Evolutionary conservation across 257 asterid species (phyloP), one percentile per base, ranked within the genome.

Genomic region (Jacaranda mimosifolia): DNA sequence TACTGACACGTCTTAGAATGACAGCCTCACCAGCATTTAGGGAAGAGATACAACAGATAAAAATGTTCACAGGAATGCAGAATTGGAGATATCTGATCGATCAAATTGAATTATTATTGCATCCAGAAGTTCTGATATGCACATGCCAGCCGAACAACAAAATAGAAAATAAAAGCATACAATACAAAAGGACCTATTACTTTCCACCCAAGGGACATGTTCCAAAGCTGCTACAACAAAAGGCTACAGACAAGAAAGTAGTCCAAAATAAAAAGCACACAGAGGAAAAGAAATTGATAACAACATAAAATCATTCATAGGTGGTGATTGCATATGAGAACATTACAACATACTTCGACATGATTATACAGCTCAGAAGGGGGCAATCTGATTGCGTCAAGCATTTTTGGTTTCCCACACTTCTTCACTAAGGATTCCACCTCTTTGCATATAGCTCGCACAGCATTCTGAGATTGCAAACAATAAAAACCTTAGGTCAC

Each of bases 371-470:
- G 88, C 89, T 93, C 96, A 13, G 91, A 88, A 77, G 99, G 99
- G 77, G 99, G 99, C 77, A 95, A 85, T 82, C 83, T 88, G 83
- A 95, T 89, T 68, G 97, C 98, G 39, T 95, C 99, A 59, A 91
- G 85, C 98, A 93, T 84, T 88, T 95, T 95, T 60, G 90, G 90
- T 82, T 95, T 95, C 81, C 99, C 99, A 69, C 97, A 90, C 85
- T 73, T 90, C 90, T 88, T 85, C 91, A 91, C 99, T 69, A 95
- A 82, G 82, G 86, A 82, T 64, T 87, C 91, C 83, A 95, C 90
- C 83, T 86, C 97, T 65, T 76, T 76, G 85, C 97, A 91, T 81
- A 95, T 95, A 82, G 83, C 85, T 71, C 84, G 83, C 76, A 95
- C 97, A 75, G 98, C 98, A 64, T 93, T 88, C 98, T 94, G 92